Evolutionary conservation across 83 land plant species (phyloP), one percentile per base, ranked within the genome.

Genomic region (Diphasiastrum complanatum): DNA sequence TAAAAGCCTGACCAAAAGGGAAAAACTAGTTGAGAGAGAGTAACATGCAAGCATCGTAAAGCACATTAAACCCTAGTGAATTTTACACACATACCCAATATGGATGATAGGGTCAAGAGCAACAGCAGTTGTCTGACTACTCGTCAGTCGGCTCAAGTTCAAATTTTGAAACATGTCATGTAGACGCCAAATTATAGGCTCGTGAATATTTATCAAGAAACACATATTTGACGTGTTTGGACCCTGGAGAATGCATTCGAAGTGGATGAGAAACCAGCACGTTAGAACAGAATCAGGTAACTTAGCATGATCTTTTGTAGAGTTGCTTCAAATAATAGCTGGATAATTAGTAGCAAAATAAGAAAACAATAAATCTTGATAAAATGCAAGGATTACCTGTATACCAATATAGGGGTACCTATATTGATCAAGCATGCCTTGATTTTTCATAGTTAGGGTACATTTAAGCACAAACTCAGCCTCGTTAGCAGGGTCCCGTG

Each of bases 131-230:
- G 79, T 75, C 63, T 77, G 72, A 62, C 68, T 74, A 33, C 76
- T 76, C 37, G 66, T 70, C 29, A 84, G 32, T 40, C 87, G 83
- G 28, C 59, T 66, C 24, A 86, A 51, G 32, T 86, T 89, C 16
- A 82, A 73, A 33, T 81, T 81, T 50, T 79, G 83, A 24, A 95
- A 75, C 93, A 95, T 81, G 64, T 86, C 97, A 75, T 89, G 99
- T 45, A 95, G 72, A 27, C 97, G 89, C 99, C 99, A 95, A 28
- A 95, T 84, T 35, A 95, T 81, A 38, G 99, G 99, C 51, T 95
- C 99, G 75, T 95, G 99, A 61, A 95, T 78, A 51, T 84, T 89
- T 27, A 95, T 76, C 60, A 86, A 50, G 59, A 89, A 84, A n/a
- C 86, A 68, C 38, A 72, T 72, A 70, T 82, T 86, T 59, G 73